Base-by-base conservation (phyloP, 2,329 filamentous ascomycete species). In the Aotearoamyces nothofagi region DNA sequence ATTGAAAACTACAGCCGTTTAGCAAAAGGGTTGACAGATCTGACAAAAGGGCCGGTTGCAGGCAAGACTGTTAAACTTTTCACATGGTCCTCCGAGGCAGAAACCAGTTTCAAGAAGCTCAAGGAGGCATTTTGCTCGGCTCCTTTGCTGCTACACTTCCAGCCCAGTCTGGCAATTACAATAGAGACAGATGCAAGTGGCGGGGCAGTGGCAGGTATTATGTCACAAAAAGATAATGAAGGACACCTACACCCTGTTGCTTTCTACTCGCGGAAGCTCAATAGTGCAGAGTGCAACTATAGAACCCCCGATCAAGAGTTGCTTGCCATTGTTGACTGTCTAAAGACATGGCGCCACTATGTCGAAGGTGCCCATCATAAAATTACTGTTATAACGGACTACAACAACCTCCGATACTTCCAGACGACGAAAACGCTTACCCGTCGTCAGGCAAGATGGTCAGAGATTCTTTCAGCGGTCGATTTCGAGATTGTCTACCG, bases 361-460 rank as follows among this genome's bases (percentile, higher is more conserved):
- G 14, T 33, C 13, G 2, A 13, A 15, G 16, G 27, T 6, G 7
- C 26, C 13, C 22, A 30, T 5, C 5, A 30, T 6, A 27, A 9
- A 9, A 9, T 34, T 13, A n/a, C 26, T n/a, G 28, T 34, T 12
- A 15, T 17, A 19, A 30, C 24, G 8, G 27, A 34, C 13, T 22
- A 34, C 16, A 27, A 30, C 13, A 34, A 34, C 12, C 23, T 34
- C 7, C 9, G 28, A 15, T 34, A 34, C 17, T 34, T 31, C 29
- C 30, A 30, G 26, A 31, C 24, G 4, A 15, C 16, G 9, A 8
- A 20, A 6, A 26, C 27, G 13, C 28, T 34, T 17, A 34, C 12
- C 12, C 17, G 28, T 13, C 17, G 23, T n/a, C 11, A 34, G 27
- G 28, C 31, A 12, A 15, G 26, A 29, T 30, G 20, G 27, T 17